Percentiles rank a stretch among this genome's conserved stretches.
Evolutionary conservation across 2,329 filamentous ascomycete species (phyloP).

Genomic region (Colletotrichum simmondsii): DNA sequence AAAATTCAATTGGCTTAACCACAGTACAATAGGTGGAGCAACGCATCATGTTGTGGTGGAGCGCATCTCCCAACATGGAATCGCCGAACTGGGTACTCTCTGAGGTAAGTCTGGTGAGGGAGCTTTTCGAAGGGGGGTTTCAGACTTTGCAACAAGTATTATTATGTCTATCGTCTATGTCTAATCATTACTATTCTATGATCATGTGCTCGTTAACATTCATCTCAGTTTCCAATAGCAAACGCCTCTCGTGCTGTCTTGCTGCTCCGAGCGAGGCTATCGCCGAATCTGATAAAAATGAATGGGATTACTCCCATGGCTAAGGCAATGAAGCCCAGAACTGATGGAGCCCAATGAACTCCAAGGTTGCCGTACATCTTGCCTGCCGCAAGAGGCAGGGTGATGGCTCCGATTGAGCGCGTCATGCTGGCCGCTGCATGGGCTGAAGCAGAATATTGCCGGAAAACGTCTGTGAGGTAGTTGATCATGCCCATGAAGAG

Average conservation of each 20-base stretch:
- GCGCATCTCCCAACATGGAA: too few relatives aligned
- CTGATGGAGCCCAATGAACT: constrained; percentile 48
- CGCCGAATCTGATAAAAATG: constrained; percentile 45
- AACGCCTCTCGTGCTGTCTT: constrained; percentile 25
- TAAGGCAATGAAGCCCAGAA: constrained; percentile 44
- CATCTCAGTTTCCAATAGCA: not conserved
- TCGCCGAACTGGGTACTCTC: too few relatives aligned
- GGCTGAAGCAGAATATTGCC: constrained; percentile 47
- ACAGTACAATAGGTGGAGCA: too few relatives aligned
- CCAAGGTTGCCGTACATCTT: constrained; percentile 46
- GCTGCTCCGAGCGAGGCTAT: constrained; percentile 42
- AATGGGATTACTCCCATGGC: constrained; percentile 46
- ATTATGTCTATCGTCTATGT: not conserved
- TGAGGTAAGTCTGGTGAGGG: too few relatives aligned
- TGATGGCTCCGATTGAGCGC: constrained; percentile 45
- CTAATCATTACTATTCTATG: not conserved
- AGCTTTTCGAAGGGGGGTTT: too few relatives aligned
- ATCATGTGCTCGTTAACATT: not conserved
- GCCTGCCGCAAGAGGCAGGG: constrained; percentile 45
- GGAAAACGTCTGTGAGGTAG: constrained; percentile 47
- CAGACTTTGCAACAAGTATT: not conserved
- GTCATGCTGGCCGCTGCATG: constrained; percentile 47
- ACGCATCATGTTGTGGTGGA: too few relatives aligned
- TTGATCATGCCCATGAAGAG: constrained; percentile 49
- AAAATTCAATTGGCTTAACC: too few relatives aligned